A percentile compares a stretch with the other conserved stretches of the same genome.
Evolutionary conservation across 768 basidiomycete genomes (phyloP).

Genomic region (Lentinula sp.): DNA sequence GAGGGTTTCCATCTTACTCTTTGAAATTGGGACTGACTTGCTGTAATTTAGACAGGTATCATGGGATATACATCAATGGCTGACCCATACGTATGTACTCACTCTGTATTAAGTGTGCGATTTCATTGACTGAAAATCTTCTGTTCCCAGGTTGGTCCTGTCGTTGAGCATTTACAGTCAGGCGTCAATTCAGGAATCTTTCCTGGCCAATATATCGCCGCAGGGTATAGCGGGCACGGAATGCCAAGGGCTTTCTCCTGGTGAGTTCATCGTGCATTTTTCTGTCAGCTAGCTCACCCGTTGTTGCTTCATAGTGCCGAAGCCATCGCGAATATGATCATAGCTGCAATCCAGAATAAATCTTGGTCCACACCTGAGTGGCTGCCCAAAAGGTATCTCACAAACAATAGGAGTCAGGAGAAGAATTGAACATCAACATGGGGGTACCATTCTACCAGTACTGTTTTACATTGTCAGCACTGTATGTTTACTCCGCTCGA

Average conservation of each 20-base stretch:
- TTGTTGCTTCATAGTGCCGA: conserved; percentile 44
- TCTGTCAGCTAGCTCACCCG: conserved; percentile 19
- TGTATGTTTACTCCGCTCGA: background rate
- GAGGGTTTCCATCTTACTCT: conserved; percentile 11
- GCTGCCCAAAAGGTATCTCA: conserved; percentile 54
- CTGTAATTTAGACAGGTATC: conserved; percentile 60
- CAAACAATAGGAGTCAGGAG: conserved; percentile 27
- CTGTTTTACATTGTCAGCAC: background rate
- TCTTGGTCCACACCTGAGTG: conserved; percentile 54
- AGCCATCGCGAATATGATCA: conserved; percentile 53
- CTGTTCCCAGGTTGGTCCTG: conserved; percentile 52
- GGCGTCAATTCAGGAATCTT: conserved; percentile 20
- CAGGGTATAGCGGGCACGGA: conserved; percentile 73
- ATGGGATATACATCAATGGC: conserved; percentile 64
- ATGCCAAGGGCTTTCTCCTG: conserved; percentile 75
- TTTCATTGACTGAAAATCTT: background rate
- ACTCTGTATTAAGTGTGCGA: conserved; percentile 14
- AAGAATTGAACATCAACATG: background rate
- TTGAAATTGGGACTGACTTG: background rate
- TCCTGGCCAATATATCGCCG: conserved; percentile 62
- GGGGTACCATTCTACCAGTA: background rate
- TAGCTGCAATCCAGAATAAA: conserved; percentile 35
- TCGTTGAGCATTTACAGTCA: conserved; percentile 26
- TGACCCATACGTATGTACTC: conserved; percentile 61
- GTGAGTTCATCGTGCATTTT: conserved; percentile 45